These are phyloP conservation scores for Leishmania mexicana DNA, from an alignment of 208 protist genomes.

Conservation along the genomic window DNA sequence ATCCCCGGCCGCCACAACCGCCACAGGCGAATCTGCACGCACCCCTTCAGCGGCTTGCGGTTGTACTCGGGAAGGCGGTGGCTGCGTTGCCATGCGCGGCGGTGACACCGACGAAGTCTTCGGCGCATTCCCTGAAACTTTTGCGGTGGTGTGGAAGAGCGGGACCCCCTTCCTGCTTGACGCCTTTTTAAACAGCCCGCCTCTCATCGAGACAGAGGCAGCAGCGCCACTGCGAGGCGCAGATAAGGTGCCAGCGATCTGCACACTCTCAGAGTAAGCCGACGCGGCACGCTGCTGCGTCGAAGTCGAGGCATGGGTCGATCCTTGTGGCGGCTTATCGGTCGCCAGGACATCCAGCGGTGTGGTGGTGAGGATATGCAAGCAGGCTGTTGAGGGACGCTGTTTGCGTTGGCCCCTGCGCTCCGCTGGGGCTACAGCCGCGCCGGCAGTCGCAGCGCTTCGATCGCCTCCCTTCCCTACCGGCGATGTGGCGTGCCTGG, in stretches of 20 bases:
- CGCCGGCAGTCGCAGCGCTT: neutral
- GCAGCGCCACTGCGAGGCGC: neutral
- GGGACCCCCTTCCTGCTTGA: neutral
- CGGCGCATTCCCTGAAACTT: neutral
- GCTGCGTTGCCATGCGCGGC: neutral
- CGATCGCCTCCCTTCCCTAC: neutral
- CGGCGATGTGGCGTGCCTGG: neutral
- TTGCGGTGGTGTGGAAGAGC: neutral
- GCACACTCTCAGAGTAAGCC: constrained; percentile 5
- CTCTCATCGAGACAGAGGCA: neutral
- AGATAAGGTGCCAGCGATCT: neutral
- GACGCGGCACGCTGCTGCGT: constrained; percentile 22
- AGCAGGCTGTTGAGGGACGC: constrained; percentile 22
- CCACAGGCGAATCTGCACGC: neutral
- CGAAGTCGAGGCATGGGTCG: neutral
- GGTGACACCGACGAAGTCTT: neutral
- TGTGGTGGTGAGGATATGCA: constrained; percentile 3
- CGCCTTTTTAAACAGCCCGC: neutral
- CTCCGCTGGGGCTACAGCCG: neutral
- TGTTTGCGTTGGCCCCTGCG: neutral
- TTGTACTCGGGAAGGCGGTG: neutral
- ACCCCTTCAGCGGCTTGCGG: neutral
- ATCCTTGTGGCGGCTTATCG: neutral
- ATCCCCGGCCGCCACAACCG: neutral
- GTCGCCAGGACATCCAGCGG: neutral